phyloP scores from a whole-genome alignment of 768 basidiomycete species.

The Leccinum fibrillosum region DNA sequence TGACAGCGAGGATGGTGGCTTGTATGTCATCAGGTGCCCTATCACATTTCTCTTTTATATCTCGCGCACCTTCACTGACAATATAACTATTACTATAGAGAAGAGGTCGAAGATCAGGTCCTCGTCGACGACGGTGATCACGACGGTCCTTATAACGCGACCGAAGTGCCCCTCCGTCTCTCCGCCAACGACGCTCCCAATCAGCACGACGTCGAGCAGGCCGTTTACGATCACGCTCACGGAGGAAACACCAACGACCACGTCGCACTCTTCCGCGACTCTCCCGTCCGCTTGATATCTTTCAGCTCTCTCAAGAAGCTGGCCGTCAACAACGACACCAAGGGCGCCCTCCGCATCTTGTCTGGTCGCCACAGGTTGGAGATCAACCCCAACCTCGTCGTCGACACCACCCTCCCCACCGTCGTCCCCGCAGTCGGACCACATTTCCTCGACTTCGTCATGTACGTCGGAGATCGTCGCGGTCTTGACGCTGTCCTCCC shows the following conservation, averaged over 20 bases:
- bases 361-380: not conserved
- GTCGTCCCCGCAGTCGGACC: not conserved
- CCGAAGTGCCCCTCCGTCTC: not conserved
- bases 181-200: not conserved
- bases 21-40: no score
- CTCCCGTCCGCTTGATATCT: not conserved
- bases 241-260: not conserved
- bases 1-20: no score
- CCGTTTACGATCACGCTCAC: not conserved
- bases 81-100: no score
- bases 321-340: not conserved
- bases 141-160: not conserved
- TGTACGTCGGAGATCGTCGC: no score
- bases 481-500: no score
- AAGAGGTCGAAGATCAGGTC: no score
- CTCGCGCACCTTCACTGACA: no score
- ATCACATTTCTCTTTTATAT: no score
- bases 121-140: not conserved
- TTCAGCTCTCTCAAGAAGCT: not conserved
- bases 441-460: not conserved
- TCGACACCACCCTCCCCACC: not conserved
- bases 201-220: not conserved
- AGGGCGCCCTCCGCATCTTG: not conserved
- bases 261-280: not conserved
- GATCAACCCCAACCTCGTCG: not conserved